phyloP scores from a whole-genome alignment of 495 filamentous ascomycete genomes.

The Penicillium pulvis region DNA sequence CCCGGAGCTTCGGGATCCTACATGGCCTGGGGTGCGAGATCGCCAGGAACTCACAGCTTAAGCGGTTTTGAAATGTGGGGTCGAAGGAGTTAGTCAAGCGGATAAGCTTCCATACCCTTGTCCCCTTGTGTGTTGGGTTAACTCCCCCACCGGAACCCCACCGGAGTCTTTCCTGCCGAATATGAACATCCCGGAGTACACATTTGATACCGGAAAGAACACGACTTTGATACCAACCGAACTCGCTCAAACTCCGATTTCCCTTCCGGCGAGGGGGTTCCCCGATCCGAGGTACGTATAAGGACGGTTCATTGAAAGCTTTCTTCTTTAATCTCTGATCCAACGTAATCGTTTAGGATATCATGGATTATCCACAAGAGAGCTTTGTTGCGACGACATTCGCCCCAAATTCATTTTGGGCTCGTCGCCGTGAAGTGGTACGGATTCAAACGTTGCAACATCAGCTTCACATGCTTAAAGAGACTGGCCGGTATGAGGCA shows the following conservation, averaged over 20 bases:
- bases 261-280: background rate
- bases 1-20: conserved; percentile 15
- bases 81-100: background rate
- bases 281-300: conserved; percentile 7
- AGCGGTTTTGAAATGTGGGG: background rate
- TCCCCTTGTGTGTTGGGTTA: background rate
- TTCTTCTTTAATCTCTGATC: background rate
- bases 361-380: conserved; percentile 38
- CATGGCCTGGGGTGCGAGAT: conserved; percentile 9
- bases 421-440: conserved; percentile 41
- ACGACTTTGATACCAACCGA: background rate
- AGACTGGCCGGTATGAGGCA: conserved; percentile 56
- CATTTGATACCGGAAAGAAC: background rate
- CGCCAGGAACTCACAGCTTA: background rate
- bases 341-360: background rate
- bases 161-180: conserved; percentile 21
- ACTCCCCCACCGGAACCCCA: conserved; percentile 22
- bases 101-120: conserved; percentile 1
- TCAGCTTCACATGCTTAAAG: conserved; percentile 54
- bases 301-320: background rate
- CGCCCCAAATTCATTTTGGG: conserved; percentile 32
- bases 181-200: conserved; percentile 12
- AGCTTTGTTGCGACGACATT: conserved; percentile 36
- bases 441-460: conserved; percentile 41
- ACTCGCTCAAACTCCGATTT: conserved; percentile 19